phyloP scores from a whole-genome alignment of 805 yeast genomes.

The Kuraishia piskuri region DNA sequence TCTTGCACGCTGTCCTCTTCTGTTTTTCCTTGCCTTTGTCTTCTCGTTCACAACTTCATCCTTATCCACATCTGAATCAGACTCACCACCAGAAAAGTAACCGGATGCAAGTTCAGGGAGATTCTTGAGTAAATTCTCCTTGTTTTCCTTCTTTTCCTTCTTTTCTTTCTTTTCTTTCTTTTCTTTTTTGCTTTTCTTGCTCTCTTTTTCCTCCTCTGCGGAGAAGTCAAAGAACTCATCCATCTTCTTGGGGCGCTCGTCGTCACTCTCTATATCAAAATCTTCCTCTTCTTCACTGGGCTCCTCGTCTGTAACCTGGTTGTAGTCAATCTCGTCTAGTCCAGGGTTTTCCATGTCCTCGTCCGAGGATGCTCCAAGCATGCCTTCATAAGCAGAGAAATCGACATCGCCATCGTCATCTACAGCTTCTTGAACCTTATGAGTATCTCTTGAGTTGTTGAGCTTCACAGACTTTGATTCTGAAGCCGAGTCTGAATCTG shows the following conservation, averaged over 20 bases:
- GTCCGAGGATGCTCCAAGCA: constrained; percentile 35
- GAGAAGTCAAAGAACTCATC: neutral
- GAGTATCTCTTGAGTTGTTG: constrained; percentile 4
- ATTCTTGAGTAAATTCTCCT: constrained; percentile 20
- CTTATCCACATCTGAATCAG: constrained; percentile 45
- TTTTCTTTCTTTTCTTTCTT: constrained; percentile 9
- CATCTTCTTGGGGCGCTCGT: neutral
- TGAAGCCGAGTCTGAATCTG: neutral
- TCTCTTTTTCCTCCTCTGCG: neutral
- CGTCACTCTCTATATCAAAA: constrained; percentile 4
- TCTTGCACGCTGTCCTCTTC: constrained; percentile 97
- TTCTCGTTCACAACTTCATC: constrained; percentile 43
- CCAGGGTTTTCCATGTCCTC: constrained; percentile 29
- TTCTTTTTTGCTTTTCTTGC: constrained; percentile 1
- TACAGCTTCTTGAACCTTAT: constrained; percentile 14
- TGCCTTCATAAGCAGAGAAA: constrained; percentile 26
- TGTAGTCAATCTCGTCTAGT: constrained; percentile 35
- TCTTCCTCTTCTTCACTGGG: constrained; percentile 27
- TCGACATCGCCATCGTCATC: constrained; percentile 9
- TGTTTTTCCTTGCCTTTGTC: constrained; percentile 62
- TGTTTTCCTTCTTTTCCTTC: constrained; percentile 18
- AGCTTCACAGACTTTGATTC: neutral
- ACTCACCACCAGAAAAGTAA: constrained; percentile 71
- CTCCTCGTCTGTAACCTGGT: constrained; percentile 61
- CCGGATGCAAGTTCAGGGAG: constrained; percentile 75